Percentiles rank a stretch among this genome's conserved stretches.
Evolutionary conservation across 805 yeast species (phyloP).

Genomic region (Starmerella khaoyaiensis): DNA sequence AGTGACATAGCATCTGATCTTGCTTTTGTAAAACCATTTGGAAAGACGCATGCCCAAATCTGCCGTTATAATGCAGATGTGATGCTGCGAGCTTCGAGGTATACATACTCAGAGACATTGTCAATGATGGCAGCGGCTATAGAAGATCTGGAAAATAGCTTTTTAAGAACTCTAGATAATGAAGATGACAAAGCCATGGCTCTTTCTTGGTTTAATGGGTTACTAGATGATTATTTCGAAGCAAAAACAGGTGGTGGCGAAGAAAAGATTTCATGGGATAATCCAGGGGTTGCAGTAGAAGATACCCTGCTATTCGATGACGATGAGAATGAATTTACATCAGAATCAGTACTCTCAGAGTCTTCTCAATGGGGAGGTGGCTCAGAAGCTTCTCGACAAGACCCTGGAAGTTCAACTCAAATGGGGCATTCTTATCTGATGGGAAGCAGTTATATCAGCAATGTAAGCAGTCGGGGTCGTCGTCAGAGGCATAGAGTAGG

Average conservation of each 20-base stretch:
- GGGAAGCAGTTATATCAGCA: neutral
- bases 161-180: slow-evolving; percentile 4
- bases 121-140: slow-evolving; percentile 15
- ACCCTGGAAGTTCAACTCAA: too few relatives aligned
- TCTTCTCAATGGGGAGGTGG: too few relatives aligned
- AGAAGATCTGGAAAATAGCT: slow-evolving; percentile 10
- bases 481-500: too few relatives aligned
- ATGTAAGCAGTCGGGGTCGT: too few relatives aligned
- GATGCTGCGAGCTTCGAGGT: slow-evolving; percentile 22
- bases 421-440: neutral
- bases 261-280: neutral
- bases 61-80: slow-evolving; percentile 46
- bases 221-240: slow-evolving; percentile 2
- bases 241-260: slow-evolving; percentile 3
- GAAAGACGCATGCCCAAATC: slow-evolving; percentile 39
- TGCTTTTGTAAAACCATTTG: slow-evolving; percentile 31
- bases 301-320: slow-evolving; percentile 11
- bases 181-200: slow-evolving; percentile 1
- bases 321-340: slow-evolving; percentile 8
- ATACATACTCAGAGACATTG: slow-evolving; percentile 18
- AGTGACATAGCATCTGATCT: slow-evolving; percentile 18
- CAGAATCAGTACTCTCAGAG: too few relatives aligned
- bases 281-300: neutral
- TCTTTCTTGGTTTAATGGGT: slow-evolving; percentile 14
- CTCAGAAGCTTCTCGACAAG: too few relatives aligned